Conservation (phyloP, 257 asterid species). For the Cynanchum wilfordii region DNA sequence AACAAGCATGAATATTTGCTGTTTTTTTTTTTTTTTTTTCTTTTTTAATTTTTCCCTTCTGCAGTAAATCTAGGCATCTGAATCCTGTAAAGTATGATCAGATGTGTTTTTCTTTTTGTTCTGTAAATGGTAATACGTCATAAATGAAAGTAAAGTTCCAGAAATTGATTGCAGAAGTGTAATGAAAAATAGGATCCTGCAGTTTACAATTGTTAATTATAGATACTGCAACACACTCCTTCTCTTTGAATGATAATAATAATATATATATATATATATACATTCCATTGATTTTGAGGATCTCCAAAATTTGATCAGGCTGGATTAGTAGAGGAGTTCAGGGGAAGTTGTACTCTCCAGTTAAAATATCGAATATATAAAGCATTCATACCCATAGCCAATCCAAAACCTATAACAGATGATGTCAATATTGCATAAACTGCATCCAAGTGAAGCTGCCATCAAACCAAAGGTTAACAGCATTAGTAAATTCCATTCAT, state of each 20-base stretch:
- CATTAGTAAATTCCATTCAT: neutral
- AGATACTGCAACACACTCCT: neutral
- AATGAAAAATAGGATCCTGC: neutral
- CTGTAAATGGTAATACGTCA: neutral
- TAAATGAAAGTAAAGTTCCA: neutral
- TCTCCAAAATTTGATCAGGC: constrained; percentile 29
- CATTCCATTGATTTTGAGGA: neutral
- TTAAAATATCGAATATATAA: constrained; percentile 38
- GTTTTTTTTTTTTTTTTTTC: too few species aligned
- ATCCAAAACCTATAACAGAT: constrained; percentile 57
- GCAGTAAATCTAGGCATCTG: neutral
- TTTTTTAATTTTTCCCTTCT: too few species aligned
- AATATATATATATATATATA: neutral
- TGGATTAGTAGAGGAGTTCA: constrained; percentile 30
- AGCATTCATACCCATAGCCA: constrained; percentile 43
- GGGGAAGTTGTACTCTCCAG: constrained; percentile 39
- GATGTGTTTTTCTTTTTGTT: neutral
- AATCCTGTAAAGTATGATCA: neutral
- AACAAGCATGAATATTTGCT: neutral
- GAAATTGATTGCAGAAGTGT: neutral
- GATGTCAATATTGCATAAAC: constrained; percentile 57
- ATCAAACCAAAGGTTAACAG: neutral
- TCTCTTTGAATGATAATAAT: neutral
- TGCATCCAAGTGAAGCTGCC: constrained; percentile 58
- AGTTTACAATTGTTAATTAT: neutral